phyloP scores from a whole-genome alignment of 371 early-diverging fungal genomes.

The Dinochytrium kinnereticum region DNA sequence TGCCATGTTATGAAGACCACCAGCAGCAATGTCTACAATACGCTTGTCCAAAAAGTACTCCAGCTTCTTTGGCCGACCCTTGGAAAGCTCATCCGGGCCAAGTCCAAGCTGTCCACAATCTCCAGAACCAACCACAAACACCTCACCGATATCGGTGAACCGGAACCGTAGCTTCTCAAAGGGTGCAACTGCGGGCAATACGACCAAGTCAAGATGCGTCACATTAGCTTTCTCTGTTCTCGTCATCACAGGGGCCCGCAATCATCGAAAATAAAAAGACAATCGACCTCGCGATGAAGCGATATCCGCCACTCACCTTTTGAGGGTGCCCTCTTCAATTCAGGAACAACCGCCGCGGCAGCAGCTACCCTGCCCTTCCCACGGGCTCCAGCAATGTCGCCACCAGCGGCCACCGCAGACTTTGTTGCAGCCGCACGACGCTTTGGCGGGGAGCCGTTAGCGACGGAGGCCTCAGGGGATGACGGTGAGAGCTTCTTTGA shows the following conservation, averaged over 20 bases:
- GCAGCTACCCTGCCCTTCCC: conserved; percentile 2
- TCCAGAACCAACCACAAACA: conserved; percentile 93
- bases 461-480: not conserved
- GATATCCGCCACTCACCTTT: not conserved
- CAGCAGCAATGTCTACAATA: conserved; percentile 60
- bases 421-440: not conserved
- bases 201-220: not conserved
- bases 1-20: conserved; percentile 68
- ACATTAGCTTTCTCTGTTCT: too few relatives aligned
- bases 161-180: conserved; percentile 27
- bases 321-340: not conserved
- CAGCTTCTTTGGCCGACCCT: conserved; percentile 76
- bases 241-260: too few relatives aligned
- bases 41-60: conserved; percentile 65
- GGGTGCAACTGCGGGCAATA: not conserved
- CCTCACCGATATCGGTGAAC: conserved; percentile 58
- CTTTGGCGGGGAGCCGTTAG: not conserved
- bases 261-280: conserved; percentile 3
- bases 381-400: conserved; percentile 2
- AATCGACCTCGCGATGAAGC: not conserved
- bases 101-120: conserved; percentile 97
- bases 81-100: conserved; percentile 76
- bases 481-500: not conserved
- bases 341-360: not conserved
- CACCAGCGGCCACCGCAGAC: conserved; percentile 14